Evolutionary conservation across 129 eudicot species (phyloP).

Genomic region (Glebionis coronaria): DNA sequence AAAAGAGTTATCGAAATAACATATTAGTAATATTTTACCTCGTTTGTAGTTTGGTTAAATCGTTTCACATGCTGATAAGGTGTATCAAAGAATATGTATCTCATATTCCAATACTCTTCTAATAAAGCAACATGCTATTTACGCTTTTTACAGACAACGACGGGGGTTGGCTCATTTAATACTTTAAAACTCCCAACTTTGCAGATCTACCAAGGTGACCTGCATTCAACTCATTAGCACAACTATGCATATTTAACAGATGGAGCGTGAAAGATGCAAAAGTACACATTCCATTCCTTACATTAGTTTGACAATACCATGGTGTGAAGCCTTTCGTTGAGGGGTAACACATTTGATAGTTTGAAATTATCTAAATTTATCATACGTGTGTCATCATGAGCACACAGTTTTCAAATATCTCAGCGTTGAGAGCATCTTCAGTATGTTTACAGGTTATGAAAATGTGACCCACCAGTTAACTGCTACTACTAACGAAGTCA

Average conservation of each 20-base stretch:
- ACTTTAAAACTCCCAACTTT: slow-evolving; percentile 63
- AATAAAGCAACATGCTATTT: slow-evolving; percentile 60
- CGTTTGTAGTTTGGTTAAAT: slow-evolving; percentile 28
- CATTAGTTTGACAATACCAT: slow-evolving; percentile 73
- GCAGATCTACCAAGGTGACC: slow-evolving; percentile 44
- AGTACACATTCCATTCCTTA: slow-evolving; percentile 82
- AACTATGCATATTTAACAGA: slow-evolving; percentile 23
- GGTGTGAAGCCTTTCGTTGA: slow-evolving; percentile 86
- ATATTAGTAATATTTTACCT: slow-evolving; percentile 38
- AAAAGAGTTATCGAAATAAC: not conserved
- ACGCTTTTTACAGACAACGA: slow-evolving; percentile 82
- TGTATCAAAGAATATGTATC: slow-evolving; percentile 67
- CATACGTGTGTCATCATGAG: too few relatives aligned
- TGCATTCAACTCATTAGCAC: slow-evolving; percentile 21
- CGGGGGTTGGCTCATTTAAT: slow-evolving; percentile 77
- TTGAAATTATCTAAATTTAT: too few relatives aligned
- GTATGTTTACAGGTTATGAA: too few relatives aligned
- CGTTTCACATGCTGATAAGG: slow-evolving; percentile 72
- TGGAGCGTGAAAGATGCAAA: slow-evolving; percentile 74
- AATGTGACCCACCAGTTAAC: too few relatives aligned
- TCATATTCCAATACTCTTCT: slow-evolving; percentile 68
- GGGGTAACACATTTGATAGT: slow-evolving; percentile 94
- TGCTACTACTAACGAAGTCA: too few relatives aligned
- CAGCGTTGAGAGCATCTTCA: too few relatives aligned
- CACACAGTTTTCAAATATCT: too few relatives aligned